These are phyloP conservation scores for Fusarium sp. DNA, from an alignment of 2,329 filamentous ascomycete species.

Conservation along the genomic window DNA sequence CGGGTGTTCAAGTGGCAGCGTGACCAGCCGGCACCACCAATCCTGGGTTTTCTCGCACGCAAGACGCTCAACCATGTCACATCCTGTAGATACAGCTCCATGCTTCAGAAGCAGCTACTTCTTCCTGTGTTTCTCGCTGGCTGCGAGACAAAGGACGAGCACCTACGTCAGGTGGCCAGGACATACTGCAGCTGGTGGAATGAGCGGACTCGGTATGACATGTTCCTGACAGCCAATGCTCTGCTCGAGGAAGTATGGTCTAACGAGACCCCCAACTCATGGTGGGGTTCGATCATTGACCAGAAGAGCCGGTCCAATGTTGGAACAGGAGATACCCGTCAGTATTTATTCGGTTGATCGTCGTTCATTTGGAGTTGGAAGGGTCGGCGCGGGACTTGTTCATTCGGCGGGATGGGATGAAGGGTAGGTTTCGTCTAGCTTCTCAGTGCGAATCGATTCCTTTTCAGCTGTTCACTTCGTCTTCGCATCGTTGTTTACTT, in stretches of 20 bases:
- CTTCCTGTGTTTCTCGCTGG: slow-evolving; percentile 52
- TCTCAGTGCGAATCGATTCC: not conserved
- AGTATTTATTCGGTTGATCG: slow-evolving; percentile 22
- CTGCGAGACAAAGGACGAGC: slow-evolving; percentile 43
- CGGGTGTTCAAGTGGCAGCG: slow-evolving; percentile 45
- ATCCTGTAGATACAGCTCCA: slow-evolving; percentile 41
- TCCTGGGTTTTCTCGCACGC: slow-evolving; percentile 41
- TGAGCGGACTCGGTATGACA: slow-evolving; percentile 46
- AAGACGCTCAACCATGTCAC: slow-evolving; percentile 40
- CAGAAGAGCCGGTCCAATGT: slow-evolving; percentile 10
- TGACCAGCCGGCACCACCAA: slow-evolving; percentile 11
- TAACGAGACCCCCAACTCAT: not conserved
- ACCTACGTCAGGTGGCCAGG: slow-evolving; percentile 39
- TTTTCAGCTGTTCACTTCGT: not conserved
- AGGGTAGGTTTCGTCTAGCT: not conserved
- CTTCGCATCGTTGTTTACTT: not conserved
- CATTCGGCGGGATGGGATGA: not conserved
- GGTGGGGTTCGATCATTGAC: slow-evolving; percentile 21
- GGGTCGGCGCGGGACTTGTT: not conserved
- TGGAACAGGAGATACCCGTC: not conserved
- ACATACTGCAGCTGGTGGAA: slow-evolving; percentile 50
- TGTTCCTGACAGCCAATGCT: slow-evolving; percentile 41
- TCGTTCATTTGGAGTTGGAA: not conserved
- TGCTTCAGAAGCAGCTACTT: slow-evolving; percentile 52
- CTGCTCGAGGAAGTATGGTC: slow-evolving; percentile 39